Evolutionary conservation across 768 basidiomycete genomes (phyloP).

Genomic region (Panellus pusillus): DNA sequence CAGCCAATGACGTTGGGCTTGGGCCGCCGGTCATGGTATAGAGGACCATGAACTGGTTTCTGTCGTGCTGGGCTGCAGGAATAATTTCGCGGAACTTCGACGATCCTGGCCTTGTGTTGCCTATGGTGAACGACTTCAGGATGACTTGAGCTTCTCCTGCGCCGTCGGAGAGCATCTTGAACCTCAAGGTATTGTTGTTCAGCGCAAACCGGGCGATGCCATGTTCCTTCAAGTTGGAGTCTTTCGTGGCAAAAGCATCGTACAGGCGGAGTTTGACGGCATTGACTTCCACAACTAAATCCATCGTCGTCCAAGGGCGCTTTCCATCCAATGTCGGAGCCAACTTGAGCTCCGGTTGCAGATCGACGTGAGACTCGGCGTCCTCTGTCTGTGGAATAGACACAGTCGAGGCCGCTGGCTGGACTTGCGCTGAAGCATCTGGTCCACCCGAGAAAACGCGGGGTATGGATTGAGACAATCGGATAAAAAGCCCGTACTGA

Average conservation of each 20-base stretch:
- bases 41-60: constrained; percentile 92
- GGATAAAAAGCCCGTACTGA: constrained; percentile 75
- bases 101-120: constrained; percentile 78
- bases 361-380: constrained; percentile 30
- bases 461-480: constrained; percentile 67
- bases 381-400: constrained; percentile 9
- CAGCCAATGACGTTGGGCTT: constrained; percentile 60
- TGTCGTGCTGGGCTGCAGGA: constrained; percentile 82
- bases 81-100: constrained; percentile 94
- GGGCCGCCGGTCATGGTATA: constrained; percentile 73
- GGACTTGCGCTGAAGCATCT: constrained; percentile 38
- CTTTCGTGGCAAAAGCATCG: constrained; percentile 59
- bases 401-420: constrained; percentile 24
- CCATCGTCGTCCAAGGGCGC: constrained; percentile 63
- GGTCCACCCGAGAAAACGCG: constrained; percentile 54
- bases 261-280: constrained; percentile 86
- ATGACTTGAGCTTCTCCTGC: constrained; percentile 86
- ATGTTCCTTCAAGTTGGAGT: constrained; percentile 62
- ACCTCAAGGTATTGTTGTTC: constrained; percentile 72
- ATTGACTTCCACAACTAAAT: constrained; percentile 69
- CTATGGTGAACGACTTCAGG: constrained; percentile 89
- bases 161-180: constrained; percentile 81
- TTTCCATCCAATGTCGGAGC: constrained; percentile 24
- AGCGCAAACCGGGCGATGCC: constrained; percentile 87
- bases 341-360: constrained; percentile 63